Evolutionary conservation across 2,329 filamentous ascomycete species (phyloP).

Genomic region (Aspergillus bombycis): DNA sequence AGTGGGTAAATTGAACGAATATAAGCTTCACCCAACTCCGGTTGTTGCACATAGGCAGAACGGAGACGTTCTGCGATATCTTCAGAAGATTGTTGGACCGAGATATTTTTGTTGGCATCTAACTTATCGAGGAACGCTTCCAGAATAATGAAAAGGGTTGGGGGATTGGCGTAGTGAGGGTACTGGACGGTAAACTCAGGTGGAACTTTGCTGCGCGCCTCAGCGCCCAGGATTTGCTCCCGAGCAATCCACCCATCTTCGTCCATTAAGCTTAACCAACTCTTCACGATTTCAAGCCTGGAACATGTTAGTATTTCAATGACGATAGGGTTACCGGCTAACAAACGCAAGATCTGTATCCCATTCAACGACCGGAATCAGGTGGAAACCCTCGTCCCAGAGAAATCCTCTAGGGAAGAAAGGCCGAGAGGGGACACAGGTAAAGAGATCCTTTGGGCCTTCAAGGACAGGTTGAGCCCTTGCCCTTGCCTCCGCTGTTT

Average conservation of each 20-base stretch:
- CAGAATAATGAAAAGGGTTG: conserved; percentile 88
- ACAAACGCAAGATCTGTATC: conserved; percentile 78
- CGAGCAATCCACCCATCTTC: conserved; percentile 96
- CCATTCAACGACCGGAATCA: conserved; percentile 90
- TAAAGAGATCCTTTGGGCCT: conserved; percentile 86
- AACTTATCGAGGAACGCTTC: conserved; percentile 83
- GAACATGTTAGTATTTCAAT: conserved; percentile 21
- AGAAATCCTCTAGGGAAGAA: conserved; percentile 97
- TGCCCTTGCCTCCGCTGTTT: conserved; percentile 76
- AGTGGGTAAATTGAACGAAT: conserved; percentile 80
- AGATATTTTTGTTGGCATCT: conserved; percentile 47
- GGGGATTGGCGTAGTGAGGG: conserved; percentile 95
- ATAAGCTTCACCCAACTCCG: conserved; percentile 69
- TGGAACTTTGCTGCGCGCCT: conserved; percentile 94
- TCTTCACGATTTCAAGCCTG: conserved; percentile 79
- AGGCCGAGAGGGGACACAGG: conserved; percentile 84
- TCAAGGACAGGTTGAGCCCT: conserved; percentile 71
- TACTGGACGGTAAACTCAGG: conserved; percentile 93
- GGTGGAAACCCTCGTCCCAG: conserved; percentile 97
- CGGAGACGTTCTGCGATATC: conserved; percentile 53
- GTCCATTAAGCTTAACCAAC: conserved; percentile 96
- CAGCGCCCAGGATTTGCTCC: conserved; percentile 89
- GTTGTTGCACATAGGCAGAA: conserved; percentile 68
- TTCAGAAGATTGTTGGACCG: conserved; percentile 26
- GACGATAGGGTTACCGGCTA: neutral